phyloP scores from a whole-genome alignment of 768 basidiomycete genomes.

The Pisolithus microcarpus region DNA sequence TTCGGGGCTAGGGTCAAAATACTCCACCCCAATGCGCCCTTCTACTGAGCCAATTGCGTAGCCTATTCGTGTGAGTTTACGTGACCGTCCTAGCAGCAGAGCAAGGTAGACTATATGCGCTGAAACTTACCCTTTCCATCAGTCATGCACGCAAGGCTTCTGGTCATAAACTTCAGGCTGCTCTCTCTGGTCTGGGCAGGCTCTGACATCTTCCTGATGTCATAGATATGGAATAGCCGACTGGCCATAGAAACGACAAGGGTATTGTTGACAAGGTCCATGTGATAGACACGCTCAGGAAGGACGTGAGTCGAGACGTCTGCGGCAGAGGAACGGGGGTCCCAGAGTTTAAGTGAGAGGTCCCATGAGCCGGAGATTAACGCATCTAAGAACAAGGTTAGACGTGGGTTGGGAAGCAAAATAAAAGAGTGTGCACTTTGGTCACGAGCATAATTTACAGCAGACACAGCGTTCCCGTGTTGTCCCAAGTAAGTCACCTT shows the following conservation, averaged over 20 bases:
- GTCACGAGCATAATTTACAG: constrained; percentile 62
- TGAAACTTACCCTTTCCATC: constrained; percentile 71
- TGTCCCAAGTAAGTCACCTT: constrained; percentile 69
- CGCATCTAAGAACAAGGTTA: constrained; percentile 37
- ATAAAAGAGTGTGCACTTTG: constrained; percentile 41
- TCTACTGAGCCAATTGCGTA: constrained; percentile 93
- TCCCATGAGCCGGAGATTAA: constrained; percentile 93
- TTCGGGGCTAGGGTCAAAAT: constrained; percentile 76
- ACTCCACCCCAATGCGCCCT: constrained; percentile 95
- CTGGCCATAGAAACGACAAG: constrained; percentile 94
- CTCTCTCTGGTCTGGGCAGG: constrained; percentile 82
- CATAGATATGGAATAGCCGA: constrained; percentile 83
- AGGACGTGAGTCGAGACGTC: constrained; percentile 55
- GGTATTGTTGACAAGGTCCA: constrained; percentile 70
- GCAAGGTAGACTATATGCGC: not conserved
- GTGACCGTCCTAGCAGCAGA: not conserved
- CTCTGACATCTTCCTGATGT: constrained; percentile 68
- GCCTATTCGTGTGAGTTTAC: constrained; percentile 37
- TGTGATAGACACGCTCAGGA: constrained; percentile 79
- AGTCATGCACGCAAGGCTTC: constrained; percentile 85
- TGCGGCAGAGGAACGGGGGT: constrained; percentile 55
- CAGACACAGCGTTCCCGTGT: constrained; percentile 74
- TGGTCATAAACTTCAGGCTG: constrained; percentile 91
- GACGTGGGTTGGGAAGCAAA: not conserved
- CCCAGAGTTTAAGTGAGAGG: constrained; percentile 81